phyloP scores from a whole-genome alignment of 208 protist genomes.

The Trypanosoma cruzi region DNA sequence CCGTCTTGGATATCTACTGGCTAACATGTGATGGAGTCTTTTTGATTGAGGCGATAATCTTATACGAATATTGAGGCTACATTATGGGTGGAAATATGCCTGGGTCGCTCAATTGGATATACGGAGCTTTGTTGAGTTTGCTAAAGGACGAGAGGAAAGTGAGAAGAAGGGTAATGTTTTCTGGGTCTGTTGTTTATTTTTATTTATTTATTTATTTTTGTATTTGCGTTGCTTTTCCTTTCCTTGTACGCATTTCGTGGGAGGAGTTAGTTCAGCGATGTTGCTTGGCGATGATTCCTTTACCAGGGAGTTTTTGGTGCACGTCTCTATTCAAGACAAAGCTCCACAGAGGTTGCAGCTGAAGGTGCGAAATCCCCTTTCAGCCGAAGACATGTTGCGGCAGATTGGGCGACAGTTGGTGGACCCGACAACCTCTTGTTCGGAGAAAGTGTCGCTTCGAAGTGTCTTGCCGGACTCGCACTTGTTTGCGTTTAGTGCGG shows the following conservation, averaged over 20 bases:
- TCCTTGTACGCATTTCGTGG: not conserved
- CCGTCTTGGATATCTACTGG: slow-evolving; percentile 1
- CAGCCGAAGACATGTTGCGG: slow-evolving; percentile 26
- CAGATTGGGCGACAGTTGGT: slow-evolving; percentile 38
- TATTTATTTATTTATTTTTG: too few relatives aligned
- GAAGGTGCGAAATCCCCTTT: slow-evolving; percentile 23
- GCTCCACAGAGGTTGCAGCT: slow-evolving; percentile 37
- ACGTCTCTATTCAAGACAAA: slow-evolving; percentile 24
- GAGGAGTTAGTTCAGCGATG: slow-evolving; percentile 6
- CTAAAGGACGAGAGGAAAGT: not conserved
- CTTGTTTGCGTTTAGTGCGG: slow-evolving; percentile 23
- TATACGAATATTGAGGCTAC: not conserved
- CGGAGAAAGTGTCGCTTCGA: too few relatives aligned
- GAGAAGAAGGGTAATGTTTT: not conserved
- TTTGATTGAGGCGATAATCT: not conserved
- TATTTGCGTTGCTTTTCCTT: not conserved
- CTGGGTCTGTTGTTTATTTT: not conserved
- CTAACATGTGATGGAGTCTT: not conserved
- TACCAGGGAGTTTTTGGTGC: slow-evolving; percentile 39
- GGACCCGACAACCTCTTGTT: not conserved
- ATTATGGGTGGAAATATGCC: not conserved
- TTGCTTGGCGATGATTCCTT: slow-evolving; percentile 9
- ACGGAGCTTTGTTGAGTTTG: not conserved
- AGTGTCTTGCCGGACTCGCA: slow-evolving; percentile 3
- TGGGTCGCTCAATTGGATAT: not conserved